phyloP scores from a whole-genome alignment of 1,284 basidiomycete species.

The Mycosarcoma mackinlayi region DNA sequence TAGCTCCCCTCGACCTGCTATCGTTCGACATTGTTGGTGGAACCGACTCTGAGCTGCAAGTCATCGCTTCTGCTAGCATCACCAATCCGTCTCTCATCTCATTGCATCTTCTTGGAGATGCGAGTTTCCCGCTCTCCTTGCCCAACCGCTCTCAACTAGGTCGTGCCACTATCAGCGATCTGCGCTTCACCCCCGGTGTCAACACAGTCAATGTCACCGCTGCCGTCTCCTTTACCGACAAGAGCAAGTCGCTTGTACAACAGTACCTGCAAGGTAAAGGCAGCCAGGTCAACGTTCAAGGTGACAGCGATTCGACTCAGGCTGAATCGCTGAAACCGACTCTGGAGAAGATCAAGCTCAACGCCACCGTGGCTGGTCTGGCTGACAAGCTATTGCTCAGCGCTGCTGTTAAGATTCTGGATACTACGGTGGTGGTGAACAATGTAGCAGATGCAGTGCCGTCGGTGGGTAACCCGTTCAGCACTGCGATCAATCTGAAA shows the following conservation, averaged over 20 bases:
- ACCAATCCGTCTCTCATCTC: constrained; percentile 77
- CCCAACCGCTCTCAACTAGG: constrained; percentile 68
- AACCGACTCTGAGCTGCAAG: constrained; percentile 73
- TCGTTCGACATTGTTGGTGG: constrained; percentile 79
- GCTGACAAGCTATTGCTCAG: constrained; percentile 73
- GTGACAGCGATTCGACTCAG: not conserved
- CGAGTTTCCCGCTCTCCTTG: constrained; percentile 72
- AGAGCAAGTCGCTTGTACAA: constrained; percentile 11
- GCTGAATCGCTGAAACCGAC: constrained; percentile 7
- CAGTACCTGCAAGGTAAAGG: constrained; percentile 4
- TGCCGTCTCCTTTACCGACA: constrained; percentile 28
- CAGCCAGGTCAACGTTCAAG: constrained; percentile 7
- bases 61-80: constrained; percentile 74
- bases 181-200: constrained; percentile 46
- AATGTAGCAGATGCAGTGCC: constrained; percentile 78
- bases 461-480: constrained; percentile 77
- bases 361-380: constrained; percentile 76
- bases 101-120: constrained; percentile 70
- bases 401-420: constrained; percentile 74
- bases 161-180: constrained; percentile 35
- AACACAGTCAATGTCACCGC: constrained; percentile 51
- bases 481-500: constrained; percentile 74
- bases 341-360: constrained; percentile 70
- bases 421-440: constrained; percentile 76
- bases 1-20: constrained; percentile 73